Evolutionary conservation across 108 stramenopile species (phyloP).

Genomic region (Schizochytrium sp.): DNA sequence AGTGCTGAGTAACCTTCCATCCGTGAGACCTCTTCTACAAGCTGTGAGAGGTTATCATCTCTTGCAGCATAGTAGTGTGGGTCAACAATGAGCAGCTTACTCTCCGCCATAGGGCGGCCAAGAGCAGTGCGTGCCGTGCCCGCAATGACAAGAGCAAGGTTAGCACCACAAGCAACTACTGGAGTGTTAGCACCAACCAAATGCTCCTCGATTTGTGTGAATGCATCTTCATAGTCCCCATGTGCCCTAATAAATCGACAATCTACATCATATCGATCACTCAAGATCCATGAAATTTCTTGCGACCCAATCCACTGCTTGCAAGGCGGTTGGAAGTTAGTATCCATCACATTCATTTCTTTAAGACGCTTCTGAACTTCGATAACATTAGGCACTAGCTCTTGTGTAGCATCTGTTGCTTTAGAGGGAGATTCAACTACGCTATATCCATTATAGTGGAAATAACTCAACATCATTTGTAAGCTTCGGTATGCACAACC

Average conservation of each 20-base stretch:
- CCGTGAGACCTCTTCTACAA: background rate
- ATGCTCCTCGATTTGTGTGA: background rate
- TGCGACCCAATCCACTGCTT: slow-evolving; percentile 51
- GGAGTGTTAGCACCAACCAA: background rate
- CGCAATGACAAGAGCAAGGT: background rate
- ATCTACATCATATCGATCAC: background rate
- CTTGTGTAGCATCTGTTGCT: background rate
- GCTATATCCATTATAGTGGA: background rate
- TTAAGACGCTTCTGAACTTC: background rate
- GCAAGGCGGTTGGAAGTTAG: background rate
- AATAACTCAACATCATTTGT: slow-evolving; percentile 49
- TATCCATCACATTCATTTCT: slow-evolving; percentile 47
- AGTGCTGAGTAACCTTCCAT: slow-evolving; percentile 11
- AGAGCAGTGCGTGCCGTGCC: background rate
- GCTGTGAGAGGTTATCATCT: background rate
- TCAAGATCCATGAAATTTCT: slow-evolving; percentile 50
- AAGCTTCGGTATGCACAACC: slow-evolving; percentile 43
- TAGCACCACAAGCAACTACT: slow-evolving; percentile 49
- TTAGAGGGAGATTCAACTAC: background rate
- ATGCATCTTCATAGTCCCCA: background rate
- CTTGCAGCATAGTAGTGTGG: slow-evolving; percentile 19
- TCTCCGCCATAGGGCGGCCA: background rate
- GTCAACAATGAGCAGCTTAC: slow-evolving; percentile 8
- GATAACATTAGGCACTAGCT: background rate
- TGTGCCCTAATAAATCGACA: background rate